A percentile compares a stretch with the other conserved stretches of the same genome.
phyloP scores from a whole-genome alignment of 106 monocot species.

The Dendrobium huoshanense region DNA sequence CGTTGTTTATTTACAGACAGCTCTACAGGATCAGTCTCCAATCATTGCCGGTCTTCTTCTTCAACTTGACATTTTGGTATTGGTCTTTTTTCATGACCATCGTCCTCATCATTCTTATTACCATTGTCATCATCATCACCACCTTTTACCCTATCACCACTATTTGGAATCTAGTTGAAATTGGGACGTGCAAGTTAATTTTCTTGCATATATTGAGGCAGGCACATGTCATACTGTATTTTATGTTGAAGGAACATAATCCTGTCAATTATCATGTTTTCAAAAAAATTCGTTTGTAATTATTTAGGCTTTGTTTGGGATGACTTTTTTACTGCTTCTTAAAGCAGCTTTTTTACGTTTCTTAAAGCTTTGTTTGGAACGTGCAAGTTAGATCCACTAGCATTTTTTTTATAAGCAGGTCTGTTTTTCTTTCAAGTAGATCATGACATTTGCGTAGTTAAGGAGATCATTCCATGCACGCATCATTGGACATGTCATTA shows the following conservation, averaged over 20 bases:
- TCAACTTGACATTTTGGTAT: conserved; percentile 56
- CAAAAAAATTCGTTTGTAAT: not conserved
- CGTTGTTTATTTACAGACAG: conserved; percentile 39
- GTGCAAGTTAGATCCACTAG: too few relatives aligned
- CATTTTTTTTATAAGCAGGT: too few relatives aligned
- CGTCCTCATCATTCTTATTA: not conserved
- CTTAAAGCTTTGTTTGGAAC: too few relatives aligned
- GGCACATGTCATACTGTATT: not conserved
- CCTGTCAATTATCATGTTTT: not conserved
- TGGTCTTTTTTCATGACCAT: not conserved
- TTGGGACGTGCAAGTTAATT: not conserved
- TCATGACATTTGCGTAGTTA: too few relatives aligned
- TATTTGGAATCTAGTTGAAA: too few relatives aligned
- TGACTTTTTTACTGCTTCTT: too few relatives aligned
- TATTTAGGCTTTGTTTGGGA: not conserved
- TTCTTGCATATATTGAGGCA: conserved; percentile 1
- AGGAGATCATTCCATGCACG: too few relatives aligned
- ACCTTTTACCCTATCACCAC: not conserved
- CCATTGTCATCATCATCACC: not conserved
- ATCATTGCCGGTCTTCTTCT: conserved; percentile 51
- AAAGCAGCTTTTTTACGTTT: too few relatives aligned
- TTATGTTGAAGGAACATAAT: not conserved
- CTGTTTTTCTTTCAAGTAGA: too few relatives aligned
- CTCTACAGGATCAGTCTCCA: conserved; percentile 41
- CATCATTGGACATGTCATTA: not conserved